Base-by-base conservation (phyloP, 1,284 basidiomycete genomes). In the Moesziomyces antarcticus region DNA sequence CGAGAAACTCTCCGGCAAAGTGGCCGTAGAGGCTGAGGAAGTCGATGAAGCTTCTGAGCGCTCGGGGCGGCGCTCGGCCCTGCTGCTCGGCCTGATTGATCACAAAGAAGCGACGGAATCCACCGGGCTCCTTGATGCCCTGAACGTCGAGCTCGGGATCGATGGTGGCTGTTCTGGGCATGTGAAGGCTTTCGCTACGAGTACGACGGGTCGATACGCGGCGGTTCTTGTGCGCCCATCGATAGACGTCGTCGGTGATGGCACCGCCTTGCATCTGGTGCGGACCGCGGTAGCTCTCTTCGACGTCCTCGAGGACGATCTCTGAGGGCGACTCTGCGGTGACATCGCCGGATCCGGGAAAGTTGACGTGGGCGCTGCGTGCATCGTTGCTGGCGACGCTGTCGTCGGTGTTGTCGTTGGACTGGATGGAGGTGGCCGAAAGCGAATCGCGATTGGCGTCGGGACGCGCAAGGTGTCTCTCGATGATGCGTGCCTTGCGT, bases 21-120 rank as follows among this genome's bases (percentile, higher is more conserved):
- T 83, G 81, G 30, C 82, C 81, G 54, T 83, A 83, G 18, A 82
- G 58, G 57, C 70, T 79, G 33, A 83, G 69, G 58, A 83, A 83
- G 49, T 83, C 82, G 64, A 83, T 80, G 47, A 83, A 83, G 61
- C 74, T 79, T 49, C 77, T 68, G n/a, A 83, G 54, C 5, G 80
- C 81, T 25, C 81, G 52, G 3, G 82, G 82, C 18, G 78, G 69
- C 9, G 78, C 63, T 14, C 79, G 69, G 18, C 82, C 82, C 58
- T 81, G 77, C 45, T 76, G 72, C 16, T 72, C 72, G 3, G 82
- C 81, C 41, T 81, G 78, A 25, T 52, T 63, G 47, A 77, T 58
- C 44, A 83, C 67, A 49, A 80, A 83, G 61, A 73, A 79, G 8
- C 82, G 61, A 18, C 80, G 64, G 62, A 83, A 83, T 35, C 82